These are phyloP conservation scores for Tetradesmus obliquus DNA, from an alignment of 139 green algal species.

Conservation along the genomic window DNA sequence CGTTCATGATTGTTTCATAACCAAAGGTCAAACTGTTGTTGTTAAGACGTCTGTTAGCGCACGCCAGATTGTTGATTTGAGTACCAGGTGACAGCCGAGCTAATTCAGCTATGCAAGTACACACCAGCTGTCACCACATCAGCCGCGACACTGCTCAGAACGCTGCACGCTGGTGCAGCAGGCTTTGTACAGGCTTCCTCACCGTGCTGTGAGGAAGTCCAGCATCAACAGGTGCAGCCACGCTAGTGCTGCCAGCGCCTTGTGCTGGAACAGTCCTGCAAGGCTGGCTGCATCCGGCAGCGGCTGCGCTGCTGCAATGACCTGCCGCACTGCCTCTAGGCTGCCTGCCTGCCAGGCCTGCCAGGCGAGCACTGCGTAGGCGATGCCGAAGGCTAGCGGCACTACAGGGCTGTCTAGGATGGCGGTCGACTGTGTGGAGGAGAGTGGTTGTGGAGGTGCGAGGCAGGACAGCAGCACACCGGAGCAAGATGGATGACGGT, in stretches of 20 bases:
- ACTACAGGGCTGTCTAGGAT: background rate
- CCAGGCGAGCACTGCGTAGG: conserved; percentile 46
- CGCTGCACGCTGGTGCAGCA: no score
- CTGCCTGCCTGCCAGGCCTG: conserved; percentile 30
- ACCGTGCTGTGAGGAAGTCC: conserved; percentile 87
- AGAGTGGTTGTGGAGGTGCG: background rate
- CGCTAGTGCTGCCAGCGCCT: conserved; percentile 57
- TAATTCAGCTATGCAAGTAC: no score
- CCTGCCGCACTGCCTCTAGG: background rate
- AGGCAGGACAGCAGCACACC: background rate
- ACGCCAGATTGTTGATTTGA: no score
- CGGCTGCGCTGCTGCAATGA: background rate
- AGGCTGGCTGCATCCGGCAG: conserved; percentile 54
- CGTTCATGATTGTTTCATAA: background rate
- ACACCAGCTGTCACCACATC: no score
- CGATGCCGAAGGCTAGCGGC: conserved; percentile 31
- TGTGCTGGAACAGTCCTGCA: conserved; percentile 55
- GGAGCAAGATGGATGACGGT: no score
- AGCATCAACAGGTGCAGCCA: conserved; percentile 90
- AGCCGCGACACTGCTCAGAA: no score
- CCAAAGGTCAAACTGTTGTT: no score
- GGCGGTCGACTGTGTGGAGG: background rate
- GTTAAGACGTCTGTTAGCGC: no score
- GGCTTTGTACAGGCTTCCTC: background rate
- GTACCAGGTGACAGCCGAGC: no score